Evolutionary conservation across 352 stramenopile species (phyloP), one percentile per base, ranked within the genome.

Genomic region (Phytopythium chamaehyphon): DNA sequence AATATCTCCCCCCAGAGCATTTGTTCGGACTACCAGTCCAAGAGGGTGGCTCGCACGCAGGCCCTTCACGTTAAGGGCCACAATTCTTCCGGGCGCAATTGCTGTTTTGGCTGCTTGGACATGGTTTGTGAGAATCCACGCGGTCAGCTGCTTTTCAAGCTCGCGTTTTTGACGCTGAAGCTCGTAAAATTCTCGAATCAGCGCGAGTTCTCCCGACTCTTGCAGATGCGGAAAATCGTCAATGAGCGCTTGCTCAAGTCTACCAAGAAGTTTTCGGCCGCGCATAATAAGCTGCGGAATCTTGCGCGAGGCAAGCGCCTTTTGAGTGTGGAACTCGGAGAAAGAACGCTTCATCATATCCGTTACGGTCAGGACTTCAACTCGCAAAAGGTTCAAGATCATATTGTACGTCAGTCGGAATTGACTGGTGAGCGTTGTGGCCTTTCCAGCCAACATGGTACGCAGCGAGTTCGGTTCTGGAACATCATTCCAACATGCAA

Each of bases 331-430:
- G 65, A 98, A 98, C 66, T 99, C 92, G 19, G 91, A 97, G 55
- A 98, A 99, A 9, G 83, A 96, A n/a, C 90, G 75, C 67, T 98
- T 98, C 68, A 99, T 98, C 96, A 99, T 98, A 52, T 97, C 89
- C 59, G 96, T 85, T 28, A 97, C 79, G 2, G 73, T 96, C 37
- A 97, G 58, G 15, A 90, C 84, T 40, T 94, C 84, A 38, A 94
- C 84, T 36, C 96, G 89, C 23, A 99, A 69, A 14, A 99, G 64
- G 66, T 98, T 98, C 51, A 99, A 71, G 54, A 99, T 98, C 96
- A 99, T 99, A 51, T 96, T 97, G 71, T 98, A 99, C n/a, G 93
- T 98, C 51, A 99, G 67, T 8, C 97, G 82, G 75, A 99, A 99
- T 72, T 98, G 93, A 53, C 90, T 98, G 46, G 88, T 87, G 6